These are phyloP conservation scores for Blakeslea trispora DNA, from an alignment of 371 early-diverging fungal species.

Conservation along the genomic window DNA sequence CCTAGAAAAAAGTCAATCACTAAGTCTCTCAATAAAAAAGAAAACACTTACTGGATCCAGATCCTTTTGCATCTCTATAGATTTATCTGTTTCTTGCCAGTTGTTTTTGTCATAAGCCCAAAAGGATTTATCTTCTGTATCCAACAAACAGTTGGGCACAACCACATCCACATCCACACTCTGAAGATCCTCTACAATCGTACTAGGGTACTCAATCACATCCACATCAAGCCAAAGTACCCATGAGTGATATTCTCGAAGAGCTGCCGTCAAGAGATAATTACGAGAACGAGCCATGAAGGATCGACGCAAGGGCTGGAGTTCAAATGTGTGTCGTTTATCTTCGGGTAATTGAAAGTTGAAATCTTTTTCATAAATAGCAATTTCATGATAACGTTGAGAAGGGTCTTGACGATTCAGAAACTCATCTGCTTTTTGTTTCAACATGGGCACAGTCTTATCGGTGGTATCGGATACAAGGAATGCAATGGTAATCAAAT, in stretches of 20 bases:
- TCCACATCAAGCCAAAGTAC: constrained; percentile 73
- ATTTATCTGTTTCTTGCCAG: constrained; percentile 63
- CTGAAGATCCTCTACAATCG: constrained; percentile 58
- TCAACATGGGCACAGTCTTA: constrained; percentile 47
- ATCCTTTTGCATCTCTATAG: constrained; percentile 50
- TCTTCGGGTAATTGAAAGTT: constrained; percentile 48
- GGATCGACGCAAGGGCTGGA: constrained; percentile 55
- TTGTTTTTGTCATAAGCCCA: constrained; percentile 68
- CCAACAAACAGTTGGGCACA: constrained; percentile 61
- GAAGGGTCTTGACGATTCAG: constrained; percentile 26
- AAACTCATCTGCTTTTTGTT: constrained; percentile 27
- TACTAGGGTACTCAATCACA: constrained; percentile 58
- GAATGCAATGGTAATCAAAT: constrained; percentile 59
- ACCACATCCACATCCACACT: constrained; percentile 64
- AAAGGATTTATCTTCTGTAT: constrained; percentile 38
- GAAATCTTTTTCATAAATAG: constrained; percentile 58
- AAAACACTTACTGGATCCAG: constrained; percentile 52
- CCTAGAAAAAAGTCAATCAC: too few species aligned
- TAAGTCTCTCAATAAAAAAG: too few species aligned
- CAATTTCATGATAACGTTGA: constrained; percentile 49
- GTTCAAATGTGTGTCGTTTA: constrained; percentile 52
- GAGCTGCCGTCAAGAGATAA: constrained; percentile 53
- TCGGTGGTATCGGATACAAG: constrained; percentile 59
- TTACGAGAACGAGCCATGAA: constrained; percentile 65
- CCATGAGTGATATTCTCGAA: constrained; percentile 61